Conservation (phyloP, 1,284 basidiomycete genomes). For the Trichosporon inkin region DNA sequence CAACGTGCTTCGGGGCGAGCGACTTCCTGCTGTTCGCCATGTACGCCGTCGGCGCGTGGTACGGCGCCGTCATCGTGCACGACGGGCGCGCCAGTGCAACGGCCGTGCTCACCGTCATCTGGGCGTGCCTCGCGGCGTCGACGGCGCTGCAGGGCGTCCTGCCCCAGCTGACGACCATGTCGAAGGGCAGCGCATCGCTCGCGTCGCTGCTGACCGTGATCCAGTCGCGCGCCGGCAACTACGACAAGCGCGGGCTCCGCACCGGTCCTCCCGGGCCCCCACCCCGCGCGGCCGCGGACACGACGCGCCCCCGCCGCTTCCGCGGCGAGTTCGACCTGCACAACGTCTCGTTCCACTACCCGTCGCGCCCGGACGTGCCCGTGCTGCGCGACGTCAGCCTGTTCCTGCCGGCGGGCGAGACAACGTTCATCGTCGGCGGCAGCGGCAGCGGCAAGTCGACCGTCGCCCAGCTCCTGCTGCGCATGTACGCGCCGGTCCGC, state of each 20-base stretch:
- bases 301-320: constrained; percentile 53
- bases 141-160: constrained; percentile 78
- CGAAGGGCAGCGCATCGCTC: constrained; percentile 83
- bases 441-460: constrained; percentile 94
- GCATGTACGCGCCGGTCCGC: constrained; percentile 64
- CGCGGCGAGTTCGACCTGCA: constrained; percentile 74
- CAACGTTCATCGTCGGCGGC: constrained; percentile 86
- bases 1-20: constrained; percentile 61
- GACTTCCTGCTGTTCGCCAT: constrained; percentile 82
- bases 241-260: neutral
- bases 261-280: neutral
- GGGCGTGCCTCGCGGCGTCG: constrained; percentile 87
- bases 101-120: constrained; percentile 90
- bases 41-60: constrained; percentile 98
- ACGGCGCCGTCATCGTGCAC: constrained; percentile 78
- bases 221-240: neutral
- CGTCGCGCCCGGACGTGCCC: constrained; percentile 59
- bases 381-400: constrained; percentile 54
- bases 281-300: neutral
- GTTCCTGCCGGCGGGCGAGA: constrained; percentile 75
- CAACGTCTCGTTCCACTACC: constrained; percentile 78
- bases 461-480: constrained; percentile 72
- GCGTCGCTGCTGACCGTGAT: constrained; percentile 65
- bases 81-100: constrained; percentile 65
- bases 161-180: constrained; percentile 69